Evolutionary conservation across 306 rosid species (phyloP), one percentile per base, ranked within the genome.

Genomic region (Begonia masoniana): DNA sequence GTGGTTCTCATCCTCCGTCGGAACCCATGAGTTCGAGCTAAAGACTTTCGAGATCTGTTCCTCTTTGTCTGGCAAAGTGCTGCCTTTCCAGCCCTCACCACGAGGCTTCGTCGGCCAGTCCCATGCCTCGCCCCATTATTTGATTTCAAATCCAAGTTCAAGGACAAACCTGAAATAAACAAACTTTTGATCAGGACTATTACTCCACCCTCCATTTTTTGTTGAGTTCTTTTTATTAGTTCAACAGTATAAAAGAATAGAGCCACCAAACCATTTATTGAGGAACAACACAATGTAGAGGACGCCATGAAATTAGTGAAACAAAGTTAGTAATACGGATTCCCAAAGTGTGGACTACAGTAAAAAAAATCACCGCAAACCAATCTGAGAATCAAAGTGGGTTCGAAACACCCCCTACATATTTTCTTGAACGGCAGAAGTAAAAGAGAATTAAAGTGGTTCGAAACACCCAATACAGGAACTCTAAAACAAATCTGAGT

Each of bases 11-110:
- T 92, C 53, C 99, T 56, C 47, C 65, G 69, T 50, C 96, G 88
- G 59, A 92, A 92, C 7, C 99, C 95, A 61, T 86, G 95, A 51
- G 93, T 82, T 13, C 95, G 75, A 53, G 88, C 88, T 69, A 86
- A 62, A 61, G 99, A 92, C 71, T 92, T 92, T 13, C 88, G 65
- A 12, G 99, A 86, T 61, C 93, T 81, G 79, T 24, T 92, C 68
- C 96, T 79, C 82, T 86, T 92, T 10, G 99, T 92, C 45, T 59
- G 84, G 67, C 88, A 81, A 39, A 92, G 83, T 26, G 93, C 80
- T 54, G 69, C 64, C 74, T 84, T 92, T 45, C 94, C 94, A 39
- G 96, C 93, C 73, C 78, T 82, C 48, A 92, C 88, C 64, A 92
- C 93, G 14, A 86, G 60, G 43, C 93, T 62, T 39, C 65, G 66